Conservation (phyloP, 345 rosid species). For the Linum tenue region DNA sequence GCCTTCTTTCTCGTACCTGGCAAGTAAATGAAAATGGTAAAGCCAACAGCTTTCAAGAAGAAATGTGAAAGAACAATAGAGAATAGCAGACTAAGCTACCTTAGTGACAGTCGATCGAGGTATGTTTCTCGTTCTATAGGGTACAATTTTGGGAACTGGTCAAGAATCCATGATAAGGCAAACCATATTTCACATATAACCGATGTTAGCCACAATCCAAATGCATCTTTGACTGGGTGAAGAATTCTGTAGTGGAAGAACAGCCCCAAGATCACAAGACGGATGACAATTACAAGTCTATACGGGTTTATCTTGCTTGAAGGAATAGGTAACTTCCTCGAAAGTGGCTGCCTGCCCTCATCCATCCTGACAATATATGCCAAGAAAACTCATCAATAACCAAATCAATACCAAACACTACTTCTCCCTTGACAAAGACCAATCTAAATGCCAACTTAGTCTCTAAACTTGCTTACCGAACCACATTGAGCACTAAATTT, state of each 20-base stretch:
- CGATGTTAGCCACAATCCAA: conserved; percentile 89
- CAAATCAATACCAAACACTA: background rate
- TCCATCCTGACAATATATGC: conserved; percentile 72
- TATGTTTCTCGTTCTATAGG: conserved; percentile 90
- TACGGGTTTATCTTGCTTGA: conserved; percentile 98
- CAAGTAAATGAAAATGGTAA: conserved; percentile 9
- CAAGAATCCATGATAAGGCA: conserved; percentile 94
- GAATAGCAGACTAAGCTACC: conserved; percentile 30
- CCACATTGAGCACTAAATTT: too few relatives aligned
- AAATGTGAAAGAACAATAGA: background rate
- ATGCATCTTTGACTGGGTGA: conserved; percentile 85
- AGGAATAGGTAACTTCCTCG: conserved; percentile 81
- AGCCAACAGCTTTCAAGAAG: background rate
- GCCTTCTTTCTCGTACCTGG: conserved; percentile 96
- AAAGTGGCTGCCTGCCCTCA: conserved; percentile 98
- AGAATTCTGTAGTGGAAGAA: conserved; percentile 91
- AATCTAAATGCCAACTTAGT: too few relatives aligned
- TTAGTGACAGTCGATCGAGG: conserved; percentile 82
- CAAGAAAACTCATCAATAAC: conserved; percentile 8
- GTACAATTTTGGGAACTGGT: conserved; percentile 96
- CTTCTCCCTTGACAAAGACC: too few relatives aligned
- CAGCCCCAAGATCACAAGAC: conserved; percentile 79
- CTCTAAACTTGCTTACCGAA: too few relatives aligned
- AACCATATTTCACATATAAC: conserved; percentile 99
- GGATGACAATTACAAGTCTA: conserved; percentile 68